Evolutionary conservation across 176 grass and related monocot species (phyloP).

Genomic region (Oryza officinalis): DNA sequence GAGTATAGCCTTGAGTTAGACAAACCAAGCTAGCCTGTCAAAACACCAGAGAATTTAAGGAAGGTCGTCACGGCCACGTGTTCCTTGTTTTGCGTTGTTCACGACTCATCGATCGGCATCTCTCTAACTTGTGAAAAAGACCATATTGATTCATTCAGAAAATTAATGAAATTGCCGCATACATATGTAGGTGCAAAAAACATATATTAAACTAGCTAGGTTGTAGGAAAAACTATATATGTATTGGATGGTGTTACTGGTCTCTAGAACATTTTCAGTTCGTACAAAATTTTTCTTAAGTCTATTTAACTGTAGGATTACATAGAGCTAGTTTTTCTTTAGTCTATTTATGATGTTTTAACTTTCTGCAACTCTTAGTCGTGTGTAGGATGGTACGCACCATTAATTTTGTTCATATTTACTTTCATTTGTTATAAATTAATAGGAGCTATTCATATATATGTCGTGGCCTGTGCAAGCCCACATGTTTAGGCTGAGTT

Average conservation of each 20-base stretch:
- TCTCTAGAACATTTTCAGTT: neutral
- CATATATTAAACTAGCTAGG: neutral
- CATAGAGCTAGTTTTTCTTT: neutral
- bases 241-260: neutral
- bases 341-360: neutral
- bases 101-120: neutral
- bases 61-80: constrained; percentile 19
- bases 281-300: neutral
- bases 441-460: neutral
- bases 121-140: neutral
- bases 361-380: neutral
- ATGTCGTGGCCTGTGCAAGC: neutral
- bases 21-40: constrained; percentile 22
- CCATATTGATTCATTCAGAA: neutral
- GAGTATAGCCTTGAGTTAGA: constrained; percentile 28
- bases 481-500: too few species aligned
- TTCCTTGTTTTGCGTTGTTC: constrained; percentile 28
- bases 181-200: neutral
- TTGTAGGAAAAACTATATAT: neutral
- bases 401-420: neutral
- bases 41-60: neutral
- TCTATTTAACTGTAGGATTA: neutral
- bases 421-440: neutral
- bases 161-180: neutral
- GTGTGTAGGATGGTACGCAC: neutral